Conservation (phyloP, 139 green algal genomes). For the Haematococcus sp. region DNA sequence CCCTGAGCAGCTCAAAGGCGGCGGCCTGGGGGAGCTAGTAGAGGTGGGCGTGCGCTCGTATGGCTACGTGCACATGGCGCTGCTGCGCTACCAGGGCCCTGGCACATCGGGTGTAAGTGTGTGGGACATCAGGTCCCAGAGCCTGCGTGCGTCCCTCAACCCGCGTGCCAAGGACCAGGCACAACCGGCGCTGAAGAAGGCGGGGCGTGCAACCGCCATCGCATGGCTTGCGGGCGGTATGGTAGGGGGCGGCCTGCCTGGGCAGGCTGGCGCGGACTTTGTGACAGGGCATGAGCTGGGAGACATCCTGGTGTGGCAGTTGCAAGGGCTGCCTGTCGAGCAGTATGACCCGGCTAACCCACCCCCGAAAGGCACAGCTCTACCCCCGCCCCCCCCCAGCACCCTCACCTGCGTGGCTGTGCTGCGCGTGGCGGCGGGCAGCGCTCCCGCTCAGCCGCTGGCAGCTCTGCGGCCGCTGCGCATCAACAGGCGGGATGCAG, state of each 20-base stretch:
- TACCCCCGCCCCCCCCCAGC: too few relatives aligned
- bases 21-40: not conserved
- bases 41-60: not conserved
- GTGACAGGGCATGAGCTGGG: not conserved
- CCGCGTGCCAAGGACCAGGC: not conserved
- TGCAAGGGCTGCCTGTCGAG: not conserved
- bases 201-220: not conserved
- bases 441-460: too few relatives aligned
- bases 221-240: not conserved
- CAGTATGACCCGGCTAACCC: too few relatives aligned
- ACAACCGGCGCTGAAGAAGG: not conserved
- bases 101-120: not conserved
- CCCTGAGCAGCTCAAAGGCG: not conserved
- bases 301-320: constrained; percentile 1
- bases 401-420: too few relatives aligned
- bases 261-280: not conserved
- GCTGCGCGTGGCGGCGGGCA: too few relatives aligned
- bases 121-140: constrained; percentile 7
- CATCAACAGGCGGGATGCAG: too few relatives aligned
- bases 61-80: constrained; percentile 2
- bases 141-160: not conserved
- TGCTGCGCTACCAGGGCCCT: not conserved
- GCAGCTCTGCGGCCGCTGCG: too few relatives aligned
- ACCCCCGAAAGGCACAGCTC: too few relatives aligned
- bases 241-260: not conserved